These are phyloP conservation scores for Termitomyces bulborhizus DNA, from an alignment of 768 basidiomycete species.

Conservation along the genomic window DNA sequence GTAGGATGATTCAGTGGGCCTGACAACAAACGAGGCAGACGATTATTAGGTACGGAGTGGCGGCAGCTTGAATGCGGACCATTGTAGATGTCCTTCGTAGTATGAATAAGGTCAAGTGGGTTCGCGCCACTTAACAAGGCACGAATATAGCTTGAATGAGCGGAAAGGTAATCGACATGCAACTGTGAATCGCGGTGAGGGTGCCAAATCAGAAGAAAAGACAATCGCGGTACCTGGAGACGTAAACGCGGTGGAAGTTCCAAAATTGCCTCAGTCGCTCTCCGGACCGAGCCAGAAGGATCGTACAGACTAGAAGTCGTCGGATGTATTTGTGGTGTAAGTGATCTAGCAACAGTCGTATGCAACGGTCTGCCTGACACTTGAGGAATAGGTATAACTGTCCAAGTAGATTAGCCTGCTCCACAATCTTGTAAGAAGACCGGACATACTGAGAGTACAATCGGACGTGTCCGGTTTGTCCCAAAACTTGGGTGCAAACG, in stretches of 20 bases:
- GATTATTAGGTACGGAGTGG: constrained; percentile 40
- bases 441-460: constrained; percentile 63
- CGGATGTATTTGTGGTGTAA: constrained; percentile 23
- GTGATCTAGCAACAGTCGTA: constrained; percentile 20
- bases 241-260: constrained; percentile 51
- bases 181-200: constrained; percentile 37
- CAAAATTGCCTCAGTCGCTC: constrained; percentile 46
- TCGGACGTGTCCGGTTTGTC: constrained; percentile 70
- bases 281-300: constrained; percentile 36
- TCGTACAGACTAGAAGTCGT: constrained; percentile 30
- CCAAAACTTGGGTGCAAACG: constrained; percentile 66
- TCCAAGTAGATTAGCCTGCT: constrained; percentile 6
- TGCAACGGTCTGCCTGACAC: constrained; percentile 28
- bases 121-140: constrained; percentile 66
- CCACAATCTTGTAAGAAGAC: not conserved
- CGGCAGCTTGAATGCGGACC: constrained; percentile 18
- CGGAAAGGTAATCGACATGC: constrained; percentile 77
- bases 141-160: constrained; percentile 71
- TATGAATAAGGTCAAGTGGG: constrained; percentile 50
- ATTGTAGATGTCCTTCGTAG: constrained; percentile 22
- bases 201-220: not conserved
- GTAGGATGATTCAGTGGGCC: constrained; percentile 61
- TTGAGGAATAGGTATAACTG: constrained; percentile 49
- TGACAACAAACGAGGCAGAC: constrained; percentile 63
- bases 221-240: constrained; percentile 41